Evolutionary conservation across 140 eudicot genomes (phyloP), one percentile per base, ranked within the genome.

Genomic region (Flaveria floridana): DNA sequence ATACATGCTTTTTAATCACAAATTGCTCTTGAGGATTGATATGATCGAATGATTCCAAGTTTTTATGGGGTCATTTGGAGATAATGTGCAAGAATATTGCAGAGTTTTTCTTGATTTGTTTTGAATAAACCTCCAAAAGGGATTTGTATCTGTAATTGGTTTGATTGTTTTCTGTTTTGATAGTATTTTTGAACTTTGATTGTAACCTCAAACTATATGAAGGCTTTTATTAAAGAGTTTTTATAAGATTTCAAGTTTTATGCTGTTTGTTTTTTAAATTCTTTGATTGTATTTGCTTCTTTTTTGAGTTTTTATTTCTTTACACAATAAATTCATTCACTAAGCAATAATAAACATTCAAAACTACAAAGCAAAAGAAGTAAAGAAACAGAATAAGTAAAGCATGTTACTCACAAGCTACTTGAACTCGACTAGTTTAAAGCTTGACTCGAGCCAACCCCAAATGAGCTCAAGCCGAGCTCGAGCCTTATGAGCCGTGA

Each of bases 61-160:
- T 87, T 87, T 82, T 59, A 50, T 59, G 84, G 85, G 79, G 82
- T 69, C 67, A 52, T 62, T 77, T 74, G 84, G 73, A 79, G 86
- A 77, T 75, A 72, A 55, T 73, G 82, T 76, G 85, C 65, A 66
- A 68, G 77, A 70, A 64, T 58, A 70, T 66, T 70, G 65, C 76
- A 59, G 74, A 20, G 50, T 20, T 61, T 66, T 53, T 65, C 20
- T 75, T 75, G n/a, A n/a, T 39, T 81, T 12, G 63, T 39, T 73
- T 59, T 56, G 3, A 62, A 74, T 77, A 80, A 80, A 73, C 81
- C 68, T 80, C 41, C 34, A 20, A 14, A 66, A 11, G 50, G 76
- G 72, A 68, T 58, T 56, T 73, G 11, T 82, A 72, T 67, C 21
- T 73, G 82, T 77, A 61, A 37, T 77, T 77, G 58, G 46, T 70